Base-by-base conservation (phyloP, 257 asterid species). In the Craterostigma plantagineum region DNA sequence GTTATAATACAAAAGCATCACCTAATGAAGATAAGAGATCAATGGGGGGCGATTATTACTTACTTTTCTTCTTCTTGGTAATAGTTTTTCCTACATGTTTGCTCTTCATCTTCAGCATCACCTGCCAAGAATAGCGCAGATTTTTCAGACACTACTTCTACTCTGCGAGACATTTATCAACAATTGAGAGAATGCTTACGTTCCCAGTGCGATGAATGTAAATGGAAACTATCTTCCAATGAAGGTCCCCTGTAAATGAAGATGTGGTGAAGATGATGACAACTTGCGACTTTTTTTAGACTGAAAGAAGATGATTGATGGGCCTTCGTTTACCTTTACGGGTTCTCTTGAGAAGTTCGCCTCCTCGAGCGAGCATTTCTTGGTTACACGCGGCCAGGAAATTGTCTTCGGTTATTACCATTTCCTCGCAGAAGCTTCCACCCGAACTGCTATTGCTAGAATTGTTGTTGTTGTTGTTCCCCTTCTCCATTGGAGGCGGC, bases 41-140 rank as follows among this genome's bases (percentile, higher is more conserved):
- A 40, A 1, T 10, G 16, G 46, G 17, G 18, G 18, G n/a, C 0
- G 11, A 15, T 16, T 12, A 16, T 1, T 17, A 34, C 30, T 46
- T 79, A 90, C 96, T 83, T 61, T 90, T 84, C 64, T 90, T 90
- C 62, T 83, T 90, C 67, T 83, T 83, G 50, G 99, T 90, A 51
- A 90, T 77, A 44, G 99, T 83, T 13, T 67, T 81, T 10, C 67
- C 91, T 0, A 73, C 90, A 44, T 90, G 83, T 53, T 74, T 90
- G 75, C 99, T 90, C 69, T 90, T 90, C 99, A 90, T 90, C 72
- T 83, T 90, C 73, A 90, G 61, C 91, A 90, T 83, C 58, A 76
- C 97, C 93, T 83, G 79, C 56, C n/a, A 60, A 10, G 10, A 49
- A 16, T 6, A 23, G 6, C 30, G n/a, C n/a, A 6, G 30, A 6